Base-by-base conservation (phyloP, 2,329 filamentous ascomycete species). In the Onygena corvina region DNA sequence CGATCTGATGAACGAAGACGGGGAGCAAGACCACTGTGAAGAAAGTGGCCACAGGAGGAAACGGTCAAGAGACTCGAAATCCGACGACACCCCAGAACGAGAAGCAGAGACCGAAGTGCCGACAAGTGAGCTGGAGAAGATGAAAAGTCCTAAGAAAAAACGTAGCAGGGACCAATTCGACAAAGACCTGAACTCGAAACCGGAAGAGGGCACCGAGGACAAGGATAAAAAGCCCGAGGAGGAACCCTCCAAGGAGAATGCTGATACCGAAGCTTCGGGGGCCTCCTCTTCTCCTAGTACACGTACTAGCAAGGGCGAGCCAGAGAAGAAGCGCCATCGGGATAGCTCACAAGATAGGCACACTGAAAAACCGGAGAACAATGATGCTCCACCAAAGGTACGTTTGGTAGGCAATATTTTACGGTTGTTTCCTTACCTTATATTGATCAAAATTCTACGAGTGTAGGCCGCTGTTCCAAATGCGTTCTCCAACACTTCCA, bases 261-360 rank as follows among this genome's bases (percentile, higher is more conserved):
- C 34, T 12, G 11, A 44, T 12, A 18, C 21, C 7, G 55, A 53
- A 42, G 48, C 44, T 21, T 40, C 25, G 11, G 50, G 46, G 31
- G n/a, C 38, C 12, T 30, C 33, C 20, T 27, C 2, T 18, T 31
- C 45, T 11, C 31, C 49, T 30, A 47, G 9, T 11, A 52, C 44
- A 34, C 52, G 50, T 8, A 48, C 49, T 6, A 48, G 48, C 9
- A 59, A 63, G 48, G 64, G 61, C 20, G 61, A 69, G 50, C 66
- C 64, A 7, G 68, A 70, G 54, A 70, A 65, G 57, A 70, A 69
- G 51, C 59, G 66, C 51, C 64, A 68, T 49, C 64, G 67, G n/a
- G 67, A 70, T 50, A 59, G 61, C 52, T 69, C 67, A 7, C 58
- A 65, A 51, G 68, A 69, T 46, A 59, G 61, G 31, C 58, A 61